Evolutionary conservation across 2,329 filamentous ascomycete genomes (phyloP), one percentile per base, ranked within the genome.

Genomic region (Nothopassalora personata): DNA sequence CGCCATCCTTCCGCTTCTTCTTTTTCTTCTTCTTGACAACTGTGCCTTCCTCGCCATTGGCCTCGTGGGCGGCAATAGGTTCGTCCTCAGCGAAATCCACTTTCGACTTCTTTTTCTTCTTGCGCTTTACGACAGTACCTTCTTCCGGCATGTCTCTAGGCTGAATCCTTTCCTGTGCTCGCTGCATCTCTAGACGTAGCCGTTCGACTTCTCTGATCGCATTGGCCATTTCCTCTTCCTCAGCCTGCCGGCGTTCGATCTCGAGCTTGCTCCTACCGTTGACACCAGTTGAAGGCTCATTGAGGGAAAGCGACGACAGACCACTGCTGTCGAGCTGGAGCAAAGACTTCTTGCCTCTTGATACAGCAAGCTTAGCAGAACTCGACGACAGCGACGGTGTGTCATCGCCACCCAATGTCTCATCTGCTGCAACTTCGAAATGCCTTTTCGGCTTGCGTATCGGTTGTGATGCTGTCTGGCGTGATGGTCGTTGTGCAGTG

Each of bases 171-270:
- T 92, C 89, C 67, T 87, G 89, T 39, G 86, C 87, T 58, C 89
- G 79, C 75, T 92, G 89, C 91, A 97, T 96, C 75, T 96, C 90
- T 58, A 97, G 78, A 54, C 94, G 81, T 60, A 95, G 77, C 54
- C 86, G 81, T 77, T 97, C 93, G 3, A 99, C 89, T 73, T 97
- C 90, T 72, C 87, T 87, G 80, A 97, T 86, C 8, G 93, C 94
- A 68, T 85, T 86, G 48, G 85, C 86, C 90, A 97, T 96, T 75
- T 97, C 92, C 1, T 84, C 86, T 60, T 97, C 91, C 70, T 96
- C 91, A 15, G 83, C 84, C 70, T 87, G 83, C 64, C 87, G 83
- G 54, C 81, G 80, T 68, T 91, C 88, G 53, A 85, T 80, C 58
- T 89, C 84, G 51, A 82, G 77, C 50, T 73, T 68, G 51, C 64